These are phyloP conservation scores for Aspergillus bombycis DNA, from an alignment of 2,329 filamentous ascomycete genomes.

Conservation along the genomic window DNA sequence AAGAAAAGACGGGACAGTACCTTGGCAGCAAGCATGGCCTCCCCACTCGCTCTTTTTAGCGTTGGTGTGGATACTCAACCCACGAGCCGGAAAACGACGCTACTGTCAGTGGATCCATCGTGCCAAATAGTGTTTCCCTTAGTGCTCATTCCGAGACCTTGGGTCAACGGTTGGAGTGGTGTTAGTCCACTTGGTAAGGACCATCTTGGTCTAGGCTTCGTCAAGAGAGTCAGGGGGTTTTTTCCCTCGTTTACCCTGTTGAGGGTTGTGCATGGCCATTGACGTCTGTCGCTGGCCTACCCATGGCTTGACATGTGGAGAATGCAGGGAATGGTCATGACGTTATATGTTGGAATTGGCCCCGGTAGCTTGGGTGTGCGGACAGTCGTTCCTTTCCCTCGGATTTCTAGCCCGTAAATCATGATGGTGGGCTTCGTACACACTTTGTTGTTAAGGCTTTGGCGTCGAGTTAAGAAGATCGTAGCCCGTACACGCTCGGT, in stretches of 20 bases:
- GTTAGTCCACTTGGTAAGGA: background rate
- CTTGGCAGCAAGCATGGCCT: constrained; percentile 2
- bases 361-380: background rate
- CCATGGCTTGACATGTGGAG: background rate
- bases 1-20: background rate
- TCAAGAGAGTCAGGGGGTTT: background rate
- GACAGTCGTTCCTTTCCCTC: background rate
- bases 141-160: constrained; percentile 2
- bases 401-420: background rate
- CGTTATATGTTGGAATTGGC: background rate
- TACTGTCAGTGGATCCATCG: background rate
- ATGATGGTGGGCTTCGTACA: background rate
- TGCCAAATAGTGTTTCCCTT: background rate
- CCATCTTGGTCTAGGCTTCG: background rate
- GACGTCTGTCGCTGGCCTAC: background rate
- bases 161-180: constrained; percentile 2
- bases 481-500: background rate
- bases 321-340: background rate
- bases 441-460: background rate
- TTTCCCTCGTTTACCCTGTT: background rate
- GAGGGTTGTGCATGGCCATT: background rate
- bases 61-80: background rate
- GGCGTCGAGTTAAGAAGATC: background rate
- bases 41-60: background rate
- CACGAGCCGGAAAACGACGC: constrained; percentile 5